phyloP scores from a whole-genome alignment of 2,329 filamentous ascomycete species.

The Penicillium hesseltinei region DNA sequence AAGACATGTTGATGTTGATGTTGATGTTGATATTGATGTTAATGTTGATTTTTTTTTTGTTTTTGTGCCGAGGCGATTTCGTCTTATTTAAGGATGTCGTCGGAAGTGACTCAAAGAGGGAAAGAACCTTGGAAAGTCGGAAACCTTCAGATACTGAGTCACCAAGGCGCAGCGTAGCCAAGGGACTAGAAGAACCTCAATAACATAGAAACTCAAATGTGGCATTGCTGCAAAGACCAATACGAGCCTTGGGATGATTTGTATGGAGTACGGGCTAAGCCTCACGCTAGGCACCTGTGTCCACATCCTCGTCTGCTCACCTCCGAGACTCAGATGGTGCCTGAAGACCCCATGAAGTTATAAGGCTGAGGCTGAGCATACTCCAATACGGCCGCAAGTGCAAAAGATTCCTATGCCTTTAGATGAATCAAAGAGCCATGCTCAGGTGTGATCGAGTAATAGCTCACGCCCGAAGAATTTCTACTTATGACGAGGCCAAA shows the following conservation, averaged over 20 bases:
- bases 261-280: background rate
- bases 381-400: background rate
- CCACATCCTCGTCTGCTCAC: background rate
- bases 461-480: no score
- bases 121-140: background rate
- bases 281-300: background rate
- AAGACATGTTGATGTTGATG: background rate
- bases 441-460: background rate
- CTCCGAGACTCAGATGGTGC: background rate
- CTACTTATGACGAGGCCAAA: constrained; percentile 16
- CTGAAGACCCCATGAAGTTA: background rate
- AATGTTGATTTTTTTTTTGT: background rate
- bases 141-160: background rate
- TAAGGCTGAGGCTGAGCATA: background rate
- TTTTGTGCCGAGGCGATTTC: background rate
- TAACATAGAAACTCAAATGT: background rate
- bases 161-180: background rate
- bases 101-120: background rate
- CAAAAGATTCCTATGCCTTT: background rate
- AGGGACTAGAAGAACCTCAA: background rate
- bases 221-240: background rate
- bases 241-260: background rate
- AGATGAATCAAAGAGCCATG: background rate
- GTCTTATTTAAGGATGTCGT: background rate
- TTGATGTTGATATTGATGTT: background rate